phyloP scores from a whole-genome alignment of 345 rosid genomes.

The Salix dunnii region DNA sequence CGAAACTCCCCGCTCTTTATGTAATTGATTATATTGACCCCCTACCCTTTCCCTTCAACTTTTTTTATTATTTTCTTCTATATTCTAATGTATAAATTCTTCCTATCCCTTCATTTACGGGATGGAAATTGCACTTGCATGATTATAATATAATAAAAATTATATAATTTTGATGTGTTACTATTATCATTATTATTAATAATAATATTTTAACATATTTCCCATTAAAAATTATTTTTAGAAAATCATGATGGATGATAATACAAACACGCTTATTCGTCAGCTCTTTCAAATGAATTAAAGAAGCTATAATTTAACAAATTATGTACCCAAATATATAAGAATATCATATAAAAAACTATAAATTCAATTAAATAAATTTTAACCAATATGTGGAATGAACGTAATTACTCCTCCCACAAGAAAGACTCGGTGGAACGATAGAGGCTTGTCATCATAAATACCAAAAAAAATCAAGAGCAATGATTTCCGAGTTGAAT shows the following conservation, averaged over 20 bases:
- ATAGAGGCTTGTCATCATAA: neutral
- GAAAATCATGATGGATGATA: no score
- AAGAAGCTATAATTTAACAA: no score
- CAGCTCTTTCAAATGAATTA: no score
- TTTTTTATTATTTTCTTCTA: neutral
- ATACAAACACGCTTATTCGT: no score
- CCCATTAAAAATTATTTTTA: no score
- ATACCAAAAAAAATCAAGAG: neutral
- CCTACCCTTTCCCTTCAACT: neutral
- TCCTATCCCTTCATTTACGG: neutral
- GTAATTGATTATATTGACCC: neutral
- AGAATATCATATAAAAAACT: no score
- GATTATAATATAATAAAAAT: neutral
- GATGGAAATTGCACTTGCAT: neutral
- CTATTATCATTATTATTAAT: no score
- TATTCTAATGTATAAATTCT: neutral
- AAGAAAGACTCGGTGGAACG: no score
- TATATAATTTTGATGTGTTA: neutral
- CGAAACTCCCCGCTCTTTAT: no score
- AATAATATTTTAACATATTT: no score
- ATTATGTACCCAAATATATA: no score
- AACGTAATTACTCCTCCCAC: neutral
- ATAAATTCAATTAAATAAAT: no score
- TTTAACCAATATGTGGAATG: neutral
- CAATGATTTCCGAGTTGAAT: constrained; percentile 3